A percentile compares a stretch with the other conserved stretches of the same genome.
Evolutionary conservation across 441 rosid genomes (phyloP).

Genomic region (Daphne laureola): DNA sequence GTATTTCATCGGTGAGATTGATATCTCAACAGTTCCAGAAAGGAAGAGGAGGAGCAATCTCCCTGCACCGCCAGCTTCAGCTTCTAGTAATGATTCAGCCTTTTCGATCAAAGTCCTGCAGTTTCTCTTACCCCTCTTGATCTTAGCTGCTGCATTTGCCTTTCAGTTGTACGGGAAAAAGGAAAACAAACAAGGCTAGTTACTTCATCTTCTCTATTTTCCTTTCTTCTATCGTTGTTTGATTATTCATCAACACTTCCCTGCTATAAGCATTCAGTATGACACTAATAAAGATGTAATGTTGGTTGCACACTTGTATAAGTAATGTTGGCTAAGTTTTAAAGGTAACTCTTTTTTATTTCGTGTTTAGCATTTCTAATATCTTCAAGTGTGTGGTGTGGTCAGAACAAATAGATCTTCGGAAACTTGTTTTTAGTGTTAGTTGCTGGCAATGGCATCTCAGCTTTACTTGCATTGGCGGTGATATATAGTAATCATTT

Average conservation of each 20-base stretch:
- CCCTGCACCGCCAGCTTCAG: conserved; percentile 16
- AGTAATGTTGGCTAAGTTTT: too few species aligned
- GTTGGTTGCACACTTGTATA: not conserved
- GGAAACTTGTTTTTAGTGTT: too few species aligned
- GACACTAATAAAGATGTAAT: not conserved
- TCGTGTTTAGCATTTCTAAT: too few species aligned
- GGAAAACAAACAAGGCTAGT: conserved; percentile 17
- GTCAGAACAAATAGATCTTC: too few species aligned
- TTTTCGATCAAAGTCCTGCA: conserved; percentile 23
- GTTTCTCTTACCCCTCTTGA: conserved; percentile 37
- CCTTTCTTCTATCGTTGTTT: not conserved
- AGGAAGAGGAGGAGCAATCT: conserved; percentile 12
- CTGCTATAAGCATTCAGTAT: not conserved
- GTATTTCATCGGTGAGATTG: conserved; percentile 37
- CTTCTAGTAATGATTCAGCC: conserved; percentile 6
- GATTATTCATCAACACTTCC: not conserved
- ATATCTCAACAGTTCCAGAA: conserved; percentile 31
- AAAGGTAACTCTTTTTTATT: too few species aligned
- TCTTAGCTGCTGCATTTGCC: conserved; percentile 39
- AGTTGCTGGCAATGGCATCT: too few species aligned
- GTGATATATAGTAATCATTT: too few species aligned
- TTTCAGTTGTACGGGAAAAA: conserved; percentile 27
- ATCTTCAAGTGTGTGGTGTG: too few species aligned
- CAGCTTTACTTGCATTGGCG: too few species aligned
- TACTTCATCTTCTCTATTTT: not conserved